A percentile compares a stretch with the other conserved stretches of the same genome.
Conservation (phyloP, 768 basidiomycete species). For the Tephrocybe sp. region DNA sequence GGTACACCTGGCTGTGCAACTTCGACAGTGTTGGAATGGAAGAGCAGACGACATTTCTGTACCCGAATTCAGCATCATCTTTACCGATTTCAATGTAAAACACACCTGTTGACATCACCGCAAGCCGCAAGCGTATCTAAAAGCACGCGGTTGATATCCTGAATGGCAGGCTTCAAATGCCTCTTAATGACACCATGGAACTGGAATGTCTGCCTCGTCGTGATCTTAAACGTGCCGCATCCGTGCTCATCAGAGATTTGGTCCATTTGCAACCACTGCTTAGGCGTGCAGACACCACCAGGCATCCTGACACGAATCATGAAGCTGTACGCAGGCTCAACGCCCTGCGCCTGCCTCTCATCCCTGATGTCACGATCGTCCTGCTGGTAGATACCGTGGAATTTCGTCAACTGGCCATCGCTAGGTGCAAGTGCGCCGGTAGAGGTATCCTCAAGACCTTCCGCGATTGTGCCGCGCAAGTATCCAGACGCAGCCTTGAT, state of each 20-base stretch:
- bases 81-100: not conserved
- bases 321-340: conserved; percentile 94
- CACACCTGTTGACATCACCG: conserved; percentile 93
- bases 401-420: conserved; percentile 96
- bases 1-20: conserved; percentile 78
- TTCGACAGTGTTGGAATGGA: conserved; percentile 89
- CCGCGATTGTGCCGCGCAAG: conserved; percentile 91
- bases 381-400: conserved; percentile 95
- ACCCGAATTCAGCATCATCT: not conserved
- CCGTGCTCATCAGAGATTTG: conserved; percentile 96
- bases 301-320: conserved; percentile 99
- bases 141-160: conserved; percentile 87
- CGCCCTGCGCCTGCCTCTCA: conserved; percentile 87
- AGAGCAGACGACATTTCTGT: conserved; percentile 86
- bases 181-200: conserved; percentile 99
- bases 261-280: conserved; percentile 95
- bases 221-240: conserved; percentile 92
- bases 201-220: conserved; percentile 97
- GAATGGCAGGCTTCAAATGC: conserved; percentile 94
- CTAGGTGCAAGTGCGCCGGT: conserved; percentile 90
- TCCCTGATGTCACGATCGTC: conserved; percentile 99
- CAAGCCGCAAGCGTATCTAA: conserved; percentile 97
- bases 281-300: conserved; percentile 87
- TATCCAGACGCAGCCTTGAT: conserved; percentile 96
- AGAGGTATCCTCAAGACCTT: conserved; percentile 80